Conservation (phyloP, 2,329 filamentous ascomycete genomes). For the Cordyceps javanica region DNA sequence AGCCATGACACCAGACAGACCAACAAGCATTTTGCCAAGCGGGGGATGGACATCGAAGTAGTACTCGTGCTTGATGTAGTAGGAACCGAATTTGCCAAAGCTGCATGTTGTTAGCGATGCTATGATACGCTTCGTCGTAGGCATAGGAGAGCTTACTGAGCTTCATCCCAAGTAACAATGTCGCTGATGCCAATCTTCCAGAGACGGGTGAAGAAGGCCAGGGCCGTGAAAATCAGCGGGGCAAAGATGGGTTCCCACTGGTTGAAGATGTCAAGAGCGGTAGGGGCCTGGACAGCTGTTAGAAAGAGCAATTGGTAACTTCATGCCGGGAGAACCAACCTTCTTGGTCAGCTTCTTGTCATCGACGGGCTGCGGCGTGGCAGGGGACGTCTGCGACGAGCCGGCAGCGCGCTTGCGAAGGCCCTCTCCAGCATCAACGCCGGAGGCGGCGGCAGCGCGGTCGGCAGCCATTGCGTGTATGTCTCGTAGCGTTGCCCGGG, state of each 20-base stretch:
- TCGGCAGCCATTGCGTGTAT: conserved; percentile 43
- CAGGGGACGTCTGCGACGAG: conserved; percentile 27
- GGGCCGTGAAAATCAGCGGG: conserved; percentile 53
- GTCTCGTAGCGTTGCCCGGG: neutral
- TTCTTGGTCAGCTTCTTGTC: conserved; percentile 53
- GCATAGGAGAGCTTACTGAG: conserved; percentile 43
- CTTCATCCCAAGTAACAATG: conserved; percentile 63
- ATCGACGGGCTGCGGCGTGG: conserved; percentile 40
- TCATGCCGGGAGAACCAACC: conserved; percentile 31
- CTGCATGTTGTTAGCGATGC: conserved; percentile 34
- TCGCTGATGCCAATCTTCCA: conserved; percentile 64
- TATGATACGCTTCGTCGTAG: conserved; percentile 13
- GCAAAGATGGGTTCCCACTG: conserved; percentile 59
- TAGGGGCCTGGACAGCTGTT: conserved; percentile 37
- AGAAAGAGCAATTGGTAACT: neutral
- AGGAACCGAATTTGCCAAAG: conserved; percentile 96
- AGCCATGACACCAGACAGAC: conserved; percentile 89
- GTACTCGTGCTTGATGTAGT: conserved; percentile 98
- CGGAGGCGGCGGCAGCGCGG: conserved; percentile 52
- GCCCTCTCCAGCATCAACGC: conserved; percentile 51
- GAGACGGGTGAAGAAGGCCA: conserved; percentile 61
- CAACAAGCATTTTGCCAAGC: conserved; percentile 96
- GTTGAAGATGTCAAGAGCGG: conserved; percentile 55
- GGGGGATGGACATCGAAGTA: conserved; percentile 92
- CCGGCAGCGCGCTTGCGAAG: conserved; percentile 49